phyloP scores from a whole-genome alignment of 805 yeast genomes.

The Suhomyces xylopsoci region DNA sequence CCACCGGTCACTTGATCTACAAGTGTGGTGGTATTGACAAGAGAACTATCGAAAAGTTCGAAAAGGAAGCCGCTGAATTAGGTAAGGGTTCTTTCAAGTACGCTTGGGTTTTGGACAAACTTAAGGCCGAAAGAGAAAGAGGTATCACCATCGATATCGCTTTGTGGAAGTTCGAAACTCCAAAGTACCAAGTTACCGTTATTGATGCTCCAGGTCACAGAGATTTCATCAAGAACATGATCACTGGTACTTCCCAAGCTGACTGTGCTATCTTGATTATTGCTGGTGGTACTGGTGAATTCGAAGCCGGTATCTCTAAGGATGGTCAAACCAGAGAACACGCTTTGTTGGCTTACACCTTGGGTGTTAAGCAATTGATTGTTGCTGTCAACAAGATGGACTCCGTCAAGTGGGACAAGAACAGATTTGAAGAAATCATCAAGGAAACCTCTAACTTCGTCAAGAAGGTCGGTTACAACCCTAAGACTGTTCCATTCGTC shows the following conservation, averaged over 20 bases:
- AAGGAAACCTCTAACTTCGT: constrained; percentile 78
- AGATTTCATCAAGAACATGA: constrained; percentile 95
- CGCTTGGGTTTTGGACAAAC: constrained; percentile 96
- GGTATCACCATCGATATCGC: constrained; percentile 96
- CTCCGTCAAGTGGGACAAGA: constrained; percentile 83
- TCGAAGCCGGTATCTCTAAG: constrained; percentile 93
- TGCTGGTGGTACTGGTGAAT: constrained; percentile 92
- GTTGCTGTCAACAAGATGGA: constrained; percentile 96
- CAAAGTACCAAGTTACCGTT: constrained; percentile 84
- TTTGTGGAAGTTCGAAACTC: constrained; percentile 90
- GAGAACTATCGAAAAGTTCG: constrained; percentile 98
- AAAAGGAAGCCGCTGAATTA: constrained; percentile 96
- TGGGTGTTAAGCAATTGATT: constrained; percentile 83
- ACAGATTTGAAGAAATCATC: constrained; percentile 68
- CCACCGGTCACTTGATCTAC: constrained; percentile 98
- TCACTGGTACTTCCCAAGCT: constrained; percentile 93
- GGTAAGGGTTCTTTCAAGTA: constrained; percentile 97
- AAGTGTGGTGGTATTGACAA: constrained; percentile 99
- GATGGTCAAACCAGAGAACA: constrained; percentile 56
- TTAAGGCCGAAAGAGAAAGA: constrained; percentile 95
- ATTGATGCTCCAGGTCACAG: constrained; percentile 96
- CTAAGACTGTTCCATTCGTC: constrained; percentile 79
- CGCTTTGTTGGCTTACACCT: constrained; percentile 85
- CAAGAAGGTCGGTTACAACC: constrained; percentile 34
- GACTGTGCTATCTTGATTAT: constrained; percentile 88